Percentiles rank a stretch among this genome's conserved stretches.
phyloP scores from a whole-genome alignment of 495 filamentous ascomycete species.

The Xylaria cubensis region DNA sequence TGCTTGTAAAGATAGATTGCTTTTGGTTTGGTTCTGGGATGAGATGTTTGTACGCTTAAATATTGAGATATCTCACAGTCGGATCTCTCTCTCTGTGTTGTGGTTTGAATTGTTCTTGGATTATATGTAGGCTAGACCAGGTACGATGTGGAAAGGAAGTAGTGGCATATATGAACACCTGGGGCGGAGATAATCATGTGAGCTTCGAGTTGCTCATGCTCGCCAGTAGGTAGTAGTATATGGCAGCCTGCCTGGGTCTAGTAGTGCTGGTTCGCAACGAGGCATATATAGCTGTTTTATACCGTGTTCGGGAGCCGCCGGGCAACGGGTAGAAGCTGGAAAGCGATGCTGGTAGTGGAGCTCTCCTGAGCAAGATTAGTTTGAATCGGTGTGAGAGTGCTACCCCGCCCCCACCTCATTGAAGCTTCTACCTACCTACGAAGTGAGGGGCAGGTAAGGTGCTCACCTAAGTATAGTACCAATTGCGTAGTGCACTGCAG shows the following conservation, averaged over 20 bases:
- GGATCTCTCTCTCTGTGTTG: neutral
- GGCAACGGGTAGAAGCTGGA: neutral
- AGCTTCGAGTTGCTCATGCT: neutral
- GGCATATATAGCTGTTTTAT: constrained; percentile 14
- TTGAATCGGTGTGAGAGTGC: constrained; percentile 13
- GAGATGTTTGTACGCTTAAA: neutral
- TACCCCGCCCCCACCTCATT: constrained; percentile 24
- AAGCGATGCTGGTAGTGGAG: constrained; percentile 4
- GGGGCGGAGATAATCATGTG: constrained; percentile 32
- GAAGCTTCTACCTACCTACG: neutral
- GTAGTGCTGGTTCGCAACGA: constrained; percentile 9
- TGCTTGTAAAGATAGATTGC: neutral
- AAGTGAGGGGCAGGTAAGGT: too few species aligned
- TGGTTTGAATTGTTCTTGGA: neutral
- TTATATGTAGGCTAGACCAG: neutral
- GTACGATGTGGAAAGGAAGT: neutral
- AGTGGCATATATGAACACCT: constrained; percentile 26
- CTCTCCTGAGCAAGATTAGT: neutral
- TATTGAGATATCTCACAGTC: neutral
- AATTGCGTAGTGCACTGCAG: neutral
- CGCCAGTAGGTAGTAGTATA: neutral
- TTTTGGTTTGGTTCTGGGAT: neutral
- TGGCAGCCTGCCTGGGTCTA: neutral
- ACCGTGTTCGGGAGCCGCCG: constrained; percentile 10
- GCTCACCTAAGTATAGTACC: neutral